Base-by-base conservation (phyloP, 208 protist species). In the Leishmania gerbilli region DNA sequence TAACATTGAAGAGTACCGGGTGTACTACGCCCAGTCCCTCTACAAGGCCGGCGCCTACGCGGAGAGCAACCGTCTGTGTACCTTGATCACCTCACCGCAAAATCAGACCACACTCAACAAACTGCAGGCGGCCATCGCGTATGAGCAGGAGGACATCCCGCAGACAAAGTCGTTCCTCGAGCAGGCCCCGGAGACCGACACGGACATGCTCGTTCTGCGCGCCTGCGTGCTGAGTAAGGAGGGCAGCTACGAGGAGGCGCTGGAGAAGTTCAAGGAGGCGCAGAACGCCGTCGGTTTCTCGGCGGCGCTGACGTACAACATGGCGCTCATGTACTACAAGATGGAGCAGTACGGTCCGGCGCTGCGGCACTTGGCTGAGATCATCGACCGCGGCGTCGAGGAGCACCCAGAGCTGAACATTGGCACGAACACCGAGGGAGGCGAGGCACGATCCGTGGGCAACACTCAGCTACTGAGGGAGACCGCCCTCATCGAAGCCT, bases 401-500 rank as follows among this genome's bases (percentile, higher is more conserved):
- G 96, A 99, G 62, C 98, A 99, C 87, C 98, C 98, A 2, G 97
- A 99, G 83, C 90, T 99, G 56, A 94, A 91, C 75, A 98, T 99
- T 77, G 96, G 97, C 27, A 96, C 88, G 74, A 98, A 96, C 82
- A 98, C 95, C 0, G 95, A 99, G 65, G 97, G 97, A 37, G 93
- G 95, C 65, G 98, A 99, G 81, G 96, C 98, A 0, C 92, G 97
- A 45, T 97, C 91, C 31, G 98, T 99, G 1, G 98, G 98, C 49
- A 99, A 99, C 90, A 98, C 96, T 5, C 91, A 95, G 74, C 80
- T 96, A n/a, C 90, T 99, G 53, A 95, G 98, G 86, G 97, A 99
- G 74, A 99, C 97, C 0, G 98, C 98, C 0, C 91, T 99, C 1
- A 95, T 99, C 53, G 98, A 99, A 85, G 98, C 98, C 0, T 99